These are phyloP conservation scores for Fusarium sp. DNA, from an alignment of 2,329 filamentous ascomycete species.

Conservation along the genomic window DNA sequence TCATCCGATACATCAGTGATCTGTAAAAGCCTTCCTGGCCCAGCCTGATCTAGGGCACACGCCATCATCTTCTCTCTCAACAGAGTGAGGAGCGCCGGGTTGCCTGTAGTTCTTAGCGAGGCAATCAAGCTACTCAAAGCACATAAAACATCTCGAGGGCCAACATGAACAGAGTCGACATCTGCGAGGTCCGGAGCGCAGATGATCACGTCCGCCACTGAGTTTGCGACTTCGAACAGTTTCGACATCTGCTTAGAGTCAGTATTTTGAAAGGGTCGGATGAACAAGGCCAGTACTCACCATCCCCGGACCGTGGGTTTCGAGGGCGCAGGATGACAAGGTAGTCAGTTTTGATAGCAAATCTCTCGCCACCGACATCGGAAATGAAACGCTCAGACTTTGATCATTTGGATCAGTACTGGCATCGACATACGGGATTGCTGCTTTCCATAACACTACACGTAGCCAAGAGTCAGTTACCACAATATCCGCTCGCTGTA, in stretches of 20 bases:
- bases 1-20: slow-evolving; percentile 24
- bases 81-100: slow-evolving; percentile 15
- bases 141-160: slow-evolving; percentile 21
- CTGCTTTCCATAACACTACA: slow-evolving; percentile 32
- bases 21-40: slow-evolving; percentile 10
- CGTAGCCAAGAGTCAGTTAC: slow-evolving; percentile 31
- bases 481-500: slow-evolving; percentile 25
- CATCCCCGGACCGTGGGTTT: slow-evolving; percentile 31
- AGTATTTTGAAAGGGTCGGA: background rate
- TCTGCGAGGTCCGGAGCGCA: slow-evolving; percentile 32
- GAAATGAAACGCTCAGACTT: slow-evolving; percentile 27
- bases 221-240: slow-evolving; percentile 34
- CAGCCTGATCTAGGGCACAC: slow-evolving; percentile 17
- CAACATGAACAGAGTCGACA: slow-evolving; percentile 11
- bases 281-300: background rate
- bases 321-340: slow-evolving; percentile 23
- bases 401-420: slow-evolving; percentile 27
- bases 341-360: slow-evolving; percentile 24
- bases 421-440: slow-evolving; percentile 20
- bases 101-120: slow-evolving; percentile 18
- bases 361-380: slow-evolving; percentile 25
- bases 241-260: slow-evolving; percentile 16
- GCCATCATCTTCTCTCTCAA: slow-evolving; percentile 32
- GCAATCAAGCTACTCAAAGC: slow-evolving; percentile 25
- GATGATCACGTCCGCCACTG: slow-evolving; percentile 31